phyloP scores from a whole-genome alignment of 2,329 filamentous ascomycete species.

The Nigrograna mackinnonii region DNA sequence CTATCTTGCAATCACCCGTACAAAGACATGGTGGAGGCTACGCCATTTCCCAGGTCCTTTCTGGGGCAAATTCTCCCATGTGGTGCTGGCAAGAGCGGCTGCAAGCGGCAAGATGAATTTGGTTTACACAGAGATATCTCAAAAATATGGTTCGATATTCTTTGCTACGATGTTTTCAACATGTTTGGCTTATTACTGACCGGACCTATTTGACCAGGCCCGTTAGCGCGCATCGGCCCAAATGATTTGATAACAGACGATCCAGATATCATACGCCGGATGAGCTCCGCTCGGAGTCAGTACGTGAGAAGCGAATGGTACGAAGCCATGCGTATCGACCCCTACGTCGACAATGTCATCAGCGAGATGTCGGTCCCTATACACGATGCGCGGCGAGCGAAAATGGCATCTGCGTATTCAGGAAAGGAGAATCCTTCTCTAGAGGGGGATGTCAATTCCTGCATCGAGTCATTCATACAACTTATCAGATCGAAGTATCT shows the following conservation, averaged over 20 bases:
- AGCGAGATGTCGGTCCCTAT: conserved; percentile 47
- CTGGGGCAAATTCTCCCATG: conserved; percentile 10
- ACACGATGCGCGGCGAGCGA: conserved; percentile 43
- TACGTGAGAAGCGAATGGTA: conserved; percentile 38
- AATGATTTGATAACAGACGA: conserved; percentile 50
- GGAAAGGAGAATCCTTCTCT: conserved; percentile 57
- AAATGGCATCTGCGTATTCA: conserved; percentile 56
- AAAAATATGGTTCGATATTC: no score
- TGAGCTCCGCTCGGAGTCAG: conserved; percentile 40
- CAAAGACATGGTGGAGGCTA: conserved; percentile 11
- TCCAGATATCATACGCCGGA: conserved; percentile 47
- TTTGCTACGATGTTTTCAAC: no score
- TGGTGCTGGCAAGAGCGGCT: conserved; percentile 9
- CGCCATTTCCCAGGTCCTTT: conserved; percentile 15
- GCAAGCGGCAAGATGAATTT: conserved; percentile 9
- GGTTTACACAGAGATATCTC: no score
- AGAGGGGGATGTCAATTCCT: conserved; percentile 52
- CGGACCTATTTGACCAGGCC: no score
- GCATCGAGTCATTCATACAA: conserved; percentile 47
- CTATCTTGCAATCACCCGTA: conserved; percentile 5
- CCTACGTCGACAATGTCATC: conserved; percentile 54
- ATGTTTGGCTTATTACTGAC: no score
- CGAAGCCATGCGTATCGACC: conserved; percentile 51
- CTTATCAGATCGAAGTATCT: conserved; percentile 53
- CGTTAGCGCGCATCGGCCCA: conserved; percentile 47